Conservation (phyloP, 2,329 filamentous ascomycete species). For the Helotiales sp. region DNA sequence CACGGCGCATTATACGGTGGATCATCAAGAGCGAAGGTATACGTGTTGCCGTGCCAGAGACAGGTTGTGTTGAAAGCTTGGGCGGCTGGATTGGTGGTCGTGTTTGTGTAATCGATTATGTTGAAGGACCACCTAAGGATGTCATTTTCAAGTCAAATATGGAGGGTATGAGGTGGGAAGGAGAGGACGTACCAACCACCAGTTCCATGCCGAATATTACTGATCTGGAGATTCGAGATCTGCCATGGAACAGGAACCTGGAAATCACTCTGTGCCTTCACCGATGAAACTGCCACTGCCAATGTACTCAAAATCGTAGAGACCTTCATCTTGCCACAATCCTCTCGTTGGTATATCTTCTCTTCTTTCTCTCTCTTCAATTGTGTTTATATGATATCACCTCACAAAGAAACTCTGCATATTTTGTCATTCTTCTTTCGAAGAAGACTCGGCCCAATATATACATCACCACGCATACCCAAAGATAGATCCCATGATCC, state of each 20-base stretch:
- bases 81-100: constrained; percentile 15
- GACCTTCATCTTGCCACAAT: constrained; percentile 37
- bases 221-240: constrained; percentile 14
- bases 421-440: too few relatives aligned
- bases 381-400: too few relatives aligned
- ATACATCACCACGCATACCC: too few relatives aligned
- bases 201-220: constrained; percentile 22
- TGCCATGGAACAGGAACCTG: constrained; percentile 21
- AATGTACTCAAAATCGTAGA: neutral
- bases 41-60: constrained; percentile 4
- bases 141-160: neutral
- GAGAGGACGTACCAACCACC: constrained; percentile 17
- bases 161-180: neutral
- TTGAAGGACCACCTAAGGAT: constrained; percentile 20
- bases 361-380: too few relatives aligned
- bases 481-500: too few relatives aligned
- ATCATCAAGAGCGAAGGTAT: constrained; percentile 18
- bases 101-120: constrained; percentile 21
- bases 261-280: neutral
- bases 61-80: constrained; percentile 26
- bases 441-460: too few relatives aligned
- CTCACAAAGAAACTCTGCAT: too few relatives aligned
- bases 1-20: constrained; percentile 15
- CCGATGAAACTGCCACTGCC: neutral
- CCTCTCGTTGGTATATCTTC: too few relatives aligned